These are phyloP conservation scores for Salix brachista DNA, from an alignment of 345 rosid genomes.

Conservation along the genomic window DNA sequence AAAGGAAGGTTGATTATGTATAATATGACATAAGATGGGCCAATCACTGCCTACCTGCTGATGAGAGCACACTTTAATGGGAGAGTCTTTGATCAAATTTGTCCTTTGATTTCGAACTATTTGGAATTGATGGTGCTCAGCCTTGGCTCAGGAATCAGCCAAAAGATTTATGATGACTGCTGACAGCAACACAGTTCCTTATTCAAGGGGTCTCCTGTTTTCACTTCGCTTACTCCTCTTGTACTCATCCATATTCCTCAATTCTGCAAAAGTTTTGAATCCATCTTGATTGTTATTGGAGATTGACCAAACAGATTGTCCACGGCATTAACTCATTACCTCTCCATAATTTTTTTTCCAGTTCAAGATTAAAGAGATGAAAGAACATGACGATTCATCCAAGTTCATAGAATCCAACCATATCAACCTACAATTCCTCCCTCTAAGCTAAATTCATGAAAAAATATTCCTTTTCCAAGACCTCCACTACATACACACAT, in stretches of 20 bases:
- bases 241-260: neutral
- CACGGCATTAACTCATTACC: neutral
- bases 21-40: neutral
- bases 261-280: neutral
- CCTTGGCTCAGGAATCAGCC: neutral
- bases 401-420: too few species aligned
- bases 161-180: neutral
- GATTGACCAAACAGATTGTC: neutral
- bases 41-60: neutral
- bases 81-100: neutral
- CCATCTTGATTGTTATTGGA: neutral
- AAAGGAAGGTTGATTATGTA: neutral
- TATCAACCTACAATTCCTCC: neutral
- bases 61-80: neutral
- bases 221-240: neutral
- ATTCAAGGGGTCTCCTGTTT: neutral
- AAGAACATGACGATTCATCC: neutral
- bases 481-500: neutral
- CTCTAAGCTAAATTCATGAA: too few species aligned
- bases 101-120: neutral
- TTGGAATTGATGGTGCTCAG: neutral
- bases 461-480: neutral
- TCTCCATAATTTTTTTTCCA: neutral
- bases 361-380: neutral
- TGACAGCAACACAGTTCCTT: neutral